phyloP scores from a whole-genome alignment of 768 basidiomycete genomes.

The Piloderma croceum region DNA sequence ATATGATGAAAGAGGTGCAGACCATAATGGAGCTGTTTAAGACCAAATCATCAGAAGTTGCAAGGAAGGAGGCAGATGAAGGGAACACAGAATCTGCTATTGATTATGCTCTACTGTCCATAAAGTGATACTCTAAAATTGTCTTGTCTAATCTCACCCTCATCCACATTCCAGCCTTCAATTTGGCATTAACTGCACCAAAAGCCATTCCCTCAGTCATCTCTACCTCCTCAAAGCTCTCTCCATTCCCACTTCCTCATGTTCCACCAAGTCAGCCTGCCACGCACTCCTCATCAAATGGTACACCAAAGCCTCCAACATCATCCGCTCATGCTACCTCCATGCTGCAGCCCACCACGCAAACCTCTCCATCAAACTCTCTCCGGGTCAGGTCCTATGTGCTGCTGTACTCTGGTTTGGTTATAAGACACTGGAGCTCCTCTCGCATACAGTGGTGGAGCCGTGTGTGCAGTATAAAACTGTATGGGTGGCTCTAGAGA shows the following conservation, averaged over 20 bases:
- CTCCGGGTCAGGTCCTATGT: no score
- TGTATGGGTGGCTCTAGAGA: background rate
- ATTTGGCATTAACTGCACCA: constrained; percentile 1
- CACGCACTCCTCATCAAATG: constrained; percentile 4
- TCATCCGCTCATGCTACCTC: constrained; percentile 3
- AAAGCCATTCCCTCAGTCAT: constrained; percentile 1
- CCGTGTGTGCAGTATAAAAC: background rate
- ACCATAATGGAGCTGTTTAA: background rate
- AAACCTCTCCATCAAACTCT: constrained; percentile 1
- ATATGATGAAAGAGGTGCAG: background rate
- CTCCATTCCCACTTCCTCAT: constrained; percentile 1
- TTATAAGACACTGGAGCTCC: constrained; percentile 1
- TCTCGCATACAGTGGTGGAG: background rate
- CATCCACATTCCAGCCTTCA: constrained; percentile 3
- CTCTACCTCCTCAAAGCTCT: constrained; percentile 5
- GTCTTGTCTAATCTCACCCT: background rate
- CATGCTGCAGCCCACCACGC: constrained; percentile 7
- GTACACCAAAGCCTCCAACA: constrained; percentile 1
- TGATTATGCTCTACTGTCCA: background rate
- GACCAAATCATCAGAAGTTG: constrained; percentile 3
- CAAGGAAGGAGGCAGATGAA: constrained; percentile 7
- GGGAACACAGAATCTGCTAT: constrained; percentile 4
- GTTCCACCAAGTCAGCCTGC: constrained; percentile 3
- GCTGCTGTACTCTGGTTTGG: constrained; percentile 2
- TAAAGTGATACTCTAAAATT: background rate